Base-by-base conservation (phyloP, 306 rosid genomes). In the Glycine soja region DNA sequence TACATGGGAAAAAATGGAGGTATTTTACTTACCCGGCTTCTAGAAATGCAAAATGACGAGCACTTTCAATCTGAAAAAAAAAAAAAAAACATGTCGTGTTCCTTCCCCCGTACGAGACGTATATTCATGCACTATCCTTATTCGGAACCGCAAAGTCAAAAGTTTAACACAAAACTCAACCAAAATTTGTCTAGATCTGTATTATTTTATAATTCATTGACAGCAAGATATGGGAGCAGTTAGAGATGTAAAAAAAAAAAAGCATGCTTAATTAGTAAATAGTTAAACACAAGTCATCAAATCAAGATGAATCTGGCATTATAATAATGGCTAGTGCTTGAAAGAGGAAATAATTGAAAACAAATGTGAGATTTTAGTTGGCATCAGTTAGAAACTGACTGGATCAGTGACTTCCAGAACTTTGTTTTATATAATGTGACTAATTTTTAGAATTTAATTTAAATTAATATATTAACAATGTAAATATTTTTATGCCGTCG, bases 141-240 rank as follows among this genome's bases (percentile, higher is more conserved):
- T 53, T 80, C 75, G 70, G 74, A 67, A 16, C 70, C 32, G 12
- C 40, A 74, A 12, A 72, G 84, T 84, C 84, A 84, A 84, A 84
- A 84, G 84, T 67, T 73, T 15, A 74, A 24, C 59, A 67, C 62
- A 67, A 62, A 79, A 78, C 86, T 78, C 81, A 68, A 79, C 51
- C 81, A 42, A 74, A 68, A 62, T 75, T 59, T 71, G 78, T 75
- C 68, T 45, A 59, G 13, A 40, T 74, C 34, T 80, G 13, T 75
- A 80, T 24, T 75, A 80, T 80, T 84, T 80, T 75, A 80, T 80
- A 59, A 74, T 74, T 57, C 32, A 30, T 69, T 69, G 74, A 68
- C 81, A 79, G 66, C 77, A 73, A 45, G 6, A 36, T 67, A 11
- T 0, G 69, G 84, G 87, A 80, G 87, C 70, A 80, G 87, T 74